Evolutionary conservation across 371 early-diverging fungal genomes (phyloP), one percentile per base, ranked within the genome.

Genomic region (Mucor piriformis): DNA sequence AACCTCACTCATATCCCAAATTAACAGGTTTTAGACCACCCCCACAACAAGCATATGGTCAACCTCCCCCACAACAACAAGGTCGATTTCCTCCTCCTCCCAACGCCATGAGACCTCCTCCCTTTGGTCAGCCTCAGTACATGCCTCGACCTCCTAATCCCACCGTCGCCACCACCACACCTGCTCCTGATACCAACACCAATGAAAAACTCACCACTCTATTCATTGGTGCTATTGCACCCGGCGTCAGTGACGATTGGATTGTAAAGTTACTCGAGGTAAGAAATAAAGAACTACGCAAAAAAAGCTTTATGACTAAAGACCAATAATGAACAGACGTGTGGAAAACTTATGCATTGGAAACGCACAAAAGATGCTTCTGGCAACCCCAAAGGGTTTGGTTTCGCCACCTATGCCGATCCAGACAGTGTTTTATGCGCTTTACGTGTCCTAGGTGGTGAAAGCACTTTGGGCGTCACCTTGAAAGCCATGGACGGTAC

Each of bases 371-470:
- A 81, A 64, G 88, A 88, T 64, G 74, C 83, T 10, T 70, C 83
- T 4, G 88, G 88, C 4, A 83, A 82, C 21, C 87, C 89, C 48
- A 88, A 88, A 65, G 85, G 83, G 0, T 94, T 90, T 76, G 95
- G 95, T 0, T 92, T 94, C 70, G 90, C 87, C 37, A 86, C 89
- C 21, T 94, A 87, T 65, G 87, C 82, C 15, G 81, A 88, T 59
- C 82, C 91, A 6, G 87, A 86, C 37, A 78, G 85, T 50, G 79
- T 89, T 1, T 64, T 90, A 42, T 70, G 86, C 43, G 88, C 92
- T 1, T 73, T 92, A 35, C 81, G 88, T 52, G 80, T 92, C 1
- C 59, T 92, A 47, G 90, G 90, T 25, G 89, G 89, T 56, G 62
- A 82, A 56, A 62, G 71, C 48, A 66, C 78, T 46, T 58, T 79